These are phyloP conservation scores for Podila horticola DNA, from an alignment of 192 early-diverging fungal genomes.

Conservation along the genomic window DNA sequence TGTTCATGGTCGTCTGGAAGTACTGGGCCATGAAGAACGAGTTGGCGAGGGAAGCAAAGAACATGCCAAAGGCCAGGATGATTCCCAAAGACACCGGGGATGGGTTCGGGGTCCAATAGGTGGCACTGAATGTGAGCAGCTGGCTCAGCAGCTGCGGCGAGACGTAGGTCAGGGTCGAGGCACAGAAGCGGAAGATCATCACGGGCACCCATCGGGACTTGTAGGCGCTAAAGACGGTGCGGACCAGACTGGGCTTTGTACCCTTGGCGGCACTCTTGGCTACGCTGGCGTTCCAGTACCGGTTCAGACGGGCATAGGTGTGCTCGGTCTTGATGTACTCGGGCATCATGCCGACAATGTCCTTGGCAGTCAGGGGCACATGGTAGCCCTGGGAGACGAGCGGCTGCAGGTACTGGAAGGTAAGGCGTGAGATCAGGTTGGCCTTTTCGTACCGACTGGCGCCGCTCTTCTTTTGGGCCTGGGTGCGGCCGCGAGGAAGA, in stretches of 20 bases:
- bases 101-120: constrained; percentile 18
- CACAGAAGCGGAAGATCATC: constrained; percentile 28
- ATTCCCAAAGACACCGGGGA: constrained; percentile 36
- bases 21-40: constrained; percentile 40
- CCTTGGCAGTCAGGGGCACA: constrained; percentile 16
- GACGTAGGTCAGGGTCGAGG: constrained; percentile 34
- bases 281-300: constrained; percentile 20
- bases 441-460: constrained; percentile 38
- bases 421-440: constrained; percentile 33
- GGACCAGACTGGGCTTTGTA: constrained; percentile 21
- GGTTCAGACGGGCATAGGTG: constrained; percentile 8
- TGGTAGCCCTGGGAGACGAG: constrained; percentile 44
- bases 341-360: constrained; percentile 41
- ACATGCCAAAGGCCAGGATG: constrained; percentile 53
- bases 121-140: constrained; percentile 38
- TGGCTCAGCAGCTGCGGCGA: constrained; percentile 32
- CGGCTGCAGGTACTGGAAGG: constrained; percentile 45
- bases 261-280: constrained; percentile 17
- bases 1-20: constrained; percentile 36
- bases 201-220: constrained; percentile 21
- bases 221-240: constrained; percentile 27
- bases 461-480: constrained; percentile 11
- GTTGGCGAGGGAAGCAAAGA: constrained; percentile 27
- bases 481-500: constrained; percentile 34
- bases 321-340: constrained; percentile 21